Evolutionary conservation across 2,329 filamentous ascomycete species (phyloP).

Genomic region (Tolypocladium amazonense): DNA sequence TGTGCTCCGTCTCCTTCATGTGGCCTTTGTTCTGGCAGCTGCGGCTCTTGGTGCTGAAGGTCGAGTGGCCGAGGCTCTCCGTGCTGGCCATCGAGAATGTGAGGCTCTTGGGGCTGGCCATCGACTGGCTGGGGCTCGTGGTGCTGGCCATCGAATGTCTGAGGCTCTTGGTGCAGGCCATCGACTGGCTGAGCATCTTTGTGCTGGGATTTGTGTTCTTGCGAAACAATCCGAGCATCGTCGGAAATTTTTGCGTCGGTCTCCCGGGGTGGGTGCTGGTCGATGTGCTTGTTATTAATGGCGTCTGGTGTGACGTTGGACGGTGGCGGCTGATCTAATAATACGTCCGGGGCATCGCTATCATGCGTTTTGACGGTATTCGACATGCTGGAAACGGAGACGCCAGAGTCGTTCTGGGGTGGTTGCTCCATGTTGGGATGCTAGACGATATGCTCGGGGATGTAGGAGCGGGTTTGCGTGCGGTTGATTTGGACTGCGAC

Average conservation of each 20-base stretch:
- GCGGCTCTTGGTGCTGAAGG: too few relatives aligned
- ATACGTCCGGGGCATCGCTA: not conserved
- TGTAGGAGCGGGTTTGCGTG: not conserved
- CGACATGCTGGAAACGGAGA: not conserved
- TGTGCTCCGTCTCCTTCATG: not conserved
- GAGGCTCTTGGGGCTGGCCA: too few relatives aligned
- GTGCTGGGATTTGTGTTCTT: not conserved
- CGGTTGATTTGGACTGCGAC: not conserved
- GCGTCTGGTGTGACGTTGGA: not conserved
- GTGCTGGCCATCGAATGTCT: not conserved
- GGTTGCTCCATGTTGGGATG: not conserved
- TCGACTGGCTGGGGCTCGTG: not conserved
- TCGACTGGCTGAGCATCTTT: not conserved
- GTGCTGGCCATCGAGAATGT: too few relatives aligned
- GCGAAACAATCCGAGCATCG: not conserved
- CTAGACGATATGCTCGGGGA: not conserved
- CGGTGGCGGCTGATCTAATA: not conserved
- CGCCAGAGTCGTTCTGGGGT: not conserved
- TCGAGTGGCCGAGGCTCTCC: too few relatives aligned
- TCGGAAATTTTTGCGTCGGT: not conserved
- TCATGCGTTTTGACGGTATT: not conserved
- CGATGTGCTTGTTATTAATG: not conserved
- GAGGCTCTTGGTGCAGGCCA: too few relatives aligned
- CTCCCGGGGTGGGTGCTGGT: not conserved
- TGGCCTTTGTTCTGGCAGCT: not conserved